Evolutionary conservation across 2,329 filamentous ascomycete genomes (phyloP).

Genomic region (Penicillium rolfsii): DNA sequence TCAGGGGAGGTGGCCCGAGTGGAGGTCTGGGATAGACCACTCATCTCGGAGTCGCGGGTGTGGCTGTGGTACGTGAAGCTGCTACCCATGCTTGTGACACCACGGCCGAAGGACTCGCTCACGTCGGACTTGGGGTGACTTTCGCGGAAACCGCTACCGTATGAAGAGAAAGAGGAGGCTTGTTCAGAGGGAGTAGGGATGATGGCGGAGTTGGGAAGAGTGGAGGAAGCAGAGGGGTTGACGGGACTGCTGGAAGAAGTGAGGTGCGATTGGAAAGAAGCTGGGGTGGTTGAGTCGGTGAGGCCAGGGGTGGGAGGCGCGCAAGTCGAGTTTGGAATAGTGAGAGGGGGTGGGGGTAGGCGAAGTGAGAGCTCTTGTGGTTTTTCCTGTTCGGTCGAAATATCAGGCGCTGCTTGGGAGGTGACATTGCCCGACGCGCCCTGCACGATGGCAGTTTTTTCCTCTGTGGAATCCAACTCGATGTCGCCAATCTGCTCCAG

Average conservation of each 20-base stretch:
- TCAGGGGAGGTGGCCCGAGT: conserved; percentile 90
- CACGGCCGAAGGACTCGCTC: conserved; percentile 59
- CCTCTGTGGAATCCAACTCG: conserved; percentile 69
- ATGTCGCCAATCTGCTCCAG: conserved; percentile 91
- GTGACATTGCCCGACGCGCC: conserved; percentile 26
- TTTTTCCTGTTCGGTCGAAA: conserved; percentile 22
- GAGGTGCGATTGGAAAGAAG: conserved; percentile 50
- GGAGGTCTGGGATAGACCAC: conserved; percentile 77
- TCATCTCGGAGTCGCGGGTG: conserved; percentile 75
- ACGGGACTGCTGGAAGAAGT: conserved; percentile 34
- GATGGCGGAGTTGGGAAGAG: conserved; percentile 33
- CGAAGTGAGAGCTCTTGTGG: conserved; percentile 41
- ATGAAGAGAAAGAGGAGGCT: conserved; percentile 35
- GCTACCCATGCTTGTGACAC: conserved; percentile 75
- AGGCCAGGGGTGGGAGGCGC: conserved; percentile 42
- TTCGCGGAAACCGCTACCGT: conserved; percentile 42
- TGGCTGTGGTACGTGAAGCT: conserved; percentile 76
- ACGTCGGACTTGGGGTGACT: conserved; percentile 38
- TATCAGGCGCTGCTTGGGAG: conserved; percentile 26
- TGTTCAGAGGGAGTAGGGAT: conserved; percentile 34
- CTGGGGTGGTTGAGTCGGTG: conserved; percentile 44
- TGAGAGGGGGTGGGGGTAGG: conserved; percentile 51
- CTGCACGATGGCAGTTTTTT: conserved; percentile 10
- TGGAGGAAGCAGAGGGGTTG: conserved; percentile 33
- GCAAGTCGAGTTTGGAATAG: conserved; percentile 45